phyloP scores from a whole-genome alignment of 140 eudicot species.

The Ambrosia hybrid region DNA sequence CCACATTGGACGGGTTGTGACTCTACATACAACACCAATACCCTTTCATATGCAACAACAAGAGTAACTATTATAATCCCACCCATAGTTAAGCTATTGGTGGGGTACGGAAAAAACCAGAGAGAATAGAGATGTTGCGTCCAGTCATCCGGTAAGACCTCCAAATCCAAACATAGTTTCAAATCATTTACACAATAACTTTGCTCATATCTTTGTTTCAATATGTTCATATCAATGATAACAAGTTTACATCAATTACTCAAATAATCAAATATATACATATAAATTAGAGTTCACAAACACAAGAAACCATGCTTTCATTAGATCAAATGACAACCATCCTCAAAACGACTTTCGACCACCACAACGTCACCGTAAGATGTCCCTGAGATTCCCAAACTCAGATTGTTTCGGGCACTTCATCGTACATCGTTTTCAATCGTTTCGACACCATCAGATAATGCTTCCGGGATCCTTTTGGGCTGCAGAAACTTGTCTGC shows the following conservation, averaged over 20 bases:
- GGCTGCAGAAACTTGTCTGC: conserved; percentile 53
- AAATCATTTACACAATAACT: background rate
- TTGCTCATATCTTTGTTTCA: background rate
- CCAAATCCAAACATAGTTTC: background rate
- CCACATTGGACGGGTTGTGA: no score
- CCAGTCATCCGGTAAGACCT: no score
- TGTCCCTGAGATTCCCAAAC: background rate
- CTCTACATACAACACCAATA: no score
- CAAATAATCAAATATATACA: no score
- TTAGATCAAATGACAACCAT: background rate
- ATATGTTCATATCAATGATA: background rate
- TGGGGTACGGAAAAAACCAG: no score
- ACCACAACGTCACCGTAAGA: background rate
- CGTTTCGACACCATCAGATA: conserved; percentile 51
- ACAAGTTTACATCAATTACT: no score
- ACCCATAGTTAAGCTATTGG: no score
- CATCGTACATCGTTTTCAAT: conserved; percentile 38
- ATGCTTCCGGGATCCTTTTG: conserved; percentile 42
- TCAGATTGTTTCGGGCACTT: conserved; percentile 7
- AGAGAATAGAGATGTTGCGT: no score
- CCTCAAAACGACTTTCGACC: background rate
- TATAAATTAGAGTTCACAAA: no score
- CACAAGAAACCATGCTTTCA: background rate
- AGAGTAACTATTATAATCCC: no score
- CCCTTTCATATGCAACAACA: no score